Evolutionary conservation across 306 rosid genomes (phyloP).

Genomic region (Begonia masoniana): DNA sequence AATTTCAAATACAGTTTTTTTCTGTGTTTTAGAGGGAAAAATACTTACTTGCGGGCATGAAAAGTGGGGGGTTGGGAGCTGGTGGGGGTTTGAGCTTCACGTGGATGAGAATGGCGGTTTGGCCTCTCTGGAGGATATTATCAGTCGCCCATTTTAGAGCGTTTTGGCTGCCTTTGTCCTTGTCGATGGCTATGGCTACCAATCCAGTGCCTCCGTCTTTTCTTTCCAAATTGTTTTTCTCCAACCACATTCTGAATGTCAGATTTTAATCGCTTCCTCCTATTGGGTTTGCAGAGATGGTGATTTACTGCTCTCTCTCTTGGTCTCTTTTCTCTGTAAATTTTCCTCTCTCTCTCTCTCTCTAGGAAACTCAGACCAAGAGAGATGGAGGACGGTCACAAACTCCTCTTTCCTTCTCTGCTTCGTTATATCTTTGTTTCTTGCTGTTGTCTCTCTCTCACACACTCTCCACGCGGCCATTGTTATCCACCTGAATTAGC

Average conservation of each 20-base stretch:
- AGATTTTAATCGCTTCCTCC: not conserved
- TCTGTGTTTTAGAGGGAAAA: not conserved
- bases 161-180: constrained; percentile 70
- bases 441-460: not conserved
- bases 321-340: too few relatives aligned
- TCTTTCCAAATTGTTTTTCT: constrained; percentile 27
- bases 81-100: constrained; percentile 36
- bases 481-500: not conserved
- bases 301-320: too few relatives aligned
- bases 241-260: constrained; percentile 41
- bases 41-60: constrained; percentile 36
- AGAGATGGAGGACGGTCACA: not conserved
- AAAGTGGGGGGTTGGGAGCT: constrained; percentile 19
- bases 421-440: not conserved
- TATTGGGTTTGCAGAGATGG: too few relatives aligned
- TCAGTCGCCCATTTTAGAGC: constrained; percentile 86
- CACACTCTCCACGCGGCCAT: not conserved
- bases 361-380: not conserved
- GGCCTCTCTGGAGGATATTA: constrained; percentile 35
- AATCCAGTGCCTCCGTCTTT: constrained; percentile 42
- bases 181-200: constrained; percentile 86
- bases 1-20: not conserved
- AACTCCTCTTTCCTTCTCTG: not conserved
- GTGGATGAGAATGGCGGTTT: constrained; percentile 62
- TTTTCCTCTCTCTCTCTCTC: not conserved